A percentile compares a stretch with the other conserved stretches of the same genome.
These are phyloP conservation scores for Seiridium unicorne DNA, from an alignment of 2,329 filamentous ascomycete species.

Conservation along the genomic window DNA sequence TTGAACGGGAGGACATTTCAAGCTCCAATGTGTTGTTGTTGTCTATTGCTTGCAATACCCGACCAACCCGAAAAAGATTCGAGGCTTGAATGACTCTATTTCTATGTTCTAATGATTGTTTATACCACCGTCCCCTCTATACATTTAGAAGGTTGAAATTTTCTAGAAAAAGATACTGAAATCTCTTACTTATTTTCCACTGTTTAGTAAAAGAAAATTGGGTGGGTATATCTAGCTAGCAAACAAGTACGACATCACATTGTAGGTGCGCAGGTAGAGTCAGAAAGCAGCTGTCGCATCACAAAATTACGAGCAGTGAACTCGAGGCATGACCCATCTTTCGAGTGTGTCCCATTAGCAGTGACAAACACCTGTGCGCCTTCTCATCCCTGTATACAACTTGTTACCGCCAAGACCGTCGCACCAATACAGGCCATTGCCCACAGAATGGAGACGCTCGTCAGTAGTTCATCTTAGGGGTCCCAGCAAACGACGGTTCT, in stretches of 20 bases:
- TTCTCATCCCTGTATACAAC: no score
- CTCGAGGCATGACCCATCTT: no score
- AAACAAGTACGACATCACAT: no score
- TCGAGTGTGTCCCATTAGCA: no score
- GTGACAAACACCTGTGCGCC: no score
- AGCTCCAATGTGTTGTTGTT: background rate
- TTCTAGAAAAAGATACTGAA: background rate
- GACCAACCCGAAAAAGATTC: background rate
- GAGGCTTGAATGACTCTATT: background rate
- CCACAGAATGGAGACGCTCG: background rate
- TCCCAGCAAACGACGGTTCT: background rate
- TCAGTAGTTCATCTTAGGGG: no score
- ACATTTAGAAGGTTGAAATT: background rate
- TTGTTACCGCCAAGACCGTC: no score
- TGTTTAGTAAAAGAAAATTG: background rate
- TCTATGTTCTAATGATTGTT: background rate
- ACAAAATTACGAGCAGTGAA: no score
- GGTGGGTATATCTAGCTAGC: background rate
- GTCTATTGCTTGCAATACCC: background rate
- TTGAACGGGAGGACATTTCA: background rate
- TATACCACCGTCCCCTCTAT: background rate
- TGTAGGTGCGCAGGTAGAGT: no score
- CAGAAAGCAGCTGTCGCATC: no score
- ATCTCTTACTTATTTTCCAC: background rate
- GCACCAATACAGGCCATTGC: no score